Conservation (phyloP, 768 basidiomycete genomes). For the Strobilomyces dryophilus region DNA sequence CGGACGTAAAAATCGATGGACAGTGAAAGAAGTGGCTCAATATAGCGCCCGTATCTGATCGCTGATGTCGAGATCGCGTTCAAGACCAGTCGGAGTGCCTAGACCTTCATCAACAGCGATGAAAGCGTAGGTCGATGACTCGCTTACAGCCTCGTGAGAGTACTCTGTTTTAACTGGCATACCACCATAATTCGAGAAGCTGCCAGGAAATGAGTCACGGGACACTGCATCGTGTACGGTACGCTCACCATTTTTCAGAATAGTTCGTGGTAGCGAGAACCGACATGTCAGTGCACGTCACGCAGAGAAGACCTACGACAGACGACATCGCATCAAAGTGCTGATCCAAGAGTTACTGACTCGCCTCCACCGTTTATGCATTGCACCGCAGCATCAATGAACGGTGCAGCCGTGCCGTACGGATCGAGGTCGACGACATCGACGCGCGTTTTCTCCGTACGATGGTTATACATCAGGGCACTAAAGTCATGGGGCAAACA, state of each 20-base stretch:
- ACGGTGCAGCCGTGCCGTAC: constrained; percentile 95
- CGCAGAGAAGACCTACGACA: constrained; percentile 70
- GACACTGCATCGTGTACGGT: neutral
- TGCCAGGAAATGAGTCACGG: constrained; percentile 25
- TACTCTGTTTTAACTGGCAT: constrained; percentile 89
- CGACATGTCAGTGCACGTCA: constrained; percentile 95
- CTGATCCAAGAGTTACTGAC: constrained; percentile 13
- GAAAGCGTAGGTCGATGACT: neutral
- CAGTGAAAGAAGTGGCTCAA: constrained; percentile 82
- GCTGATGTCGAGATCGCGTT: constrained; percentile 84
- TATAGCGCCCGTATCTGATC: constrained; percentile 86
- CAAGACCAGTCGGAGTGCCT: constrained; percentile 92
- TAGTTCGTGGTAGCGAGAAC: constrained; percentile 93
- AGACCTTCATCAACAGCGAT: constrained; percentile 2
- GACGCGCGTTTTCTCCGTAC: constrained; percentile 66
- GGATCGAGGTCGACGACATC: constrained; percentile 98
- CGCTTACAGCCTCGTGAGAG: constrained; percentile 83
- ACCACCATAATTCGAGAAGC: constrained; percentile 95
- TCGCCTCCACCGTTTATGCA: constrained; percentile 82
- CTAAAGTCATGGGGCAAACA: constrained; percentile 36
- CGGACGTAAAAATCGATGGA: constrained; percentile 98
- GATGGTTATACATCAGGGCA: constrained; percentile 86
- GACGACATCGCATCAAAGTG: neutral
- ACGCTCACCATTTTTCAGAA: constrained; percentile 86
- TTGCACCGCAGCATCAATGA: constrained; percentile 93